Percentiles rank a stretch among this genome's conserved stretches.
These are phyloP conservation scores for Urochloa ruziziensis DNA, from an alignment of 176 grass and related monocot species.

Conservation along the genomic window DNA sequence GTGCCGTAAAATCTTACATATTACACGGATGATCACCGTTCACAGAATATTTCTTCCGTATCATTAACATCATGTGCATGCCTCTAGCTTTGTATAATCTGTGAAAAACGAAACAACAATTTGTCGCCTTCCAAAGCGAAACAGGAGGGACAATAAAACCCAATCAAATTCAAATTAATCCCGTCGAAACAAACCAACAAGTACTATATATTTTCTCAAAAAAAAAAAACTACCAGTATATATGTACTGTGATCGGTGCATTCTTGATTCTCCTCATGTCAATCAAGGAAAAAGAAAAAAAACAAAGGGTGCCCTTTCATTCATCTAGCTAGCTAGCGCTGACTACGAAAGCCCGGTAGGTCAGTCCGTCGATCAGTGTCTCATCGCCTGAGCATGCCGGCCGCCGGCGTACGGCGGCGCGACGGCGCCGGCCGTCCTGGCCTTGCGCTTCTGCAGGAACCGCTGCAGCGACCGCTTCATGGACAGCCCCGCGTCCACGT, in stretches of 20 bases:
- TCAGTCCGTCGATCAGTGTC: too few species aligned
- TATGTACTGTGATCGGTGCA: not conserved
- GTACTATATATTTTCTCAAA: too few species aligned
- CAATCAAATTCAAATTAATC: not conserved
- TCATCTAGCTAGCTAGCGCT: too few species aligned
- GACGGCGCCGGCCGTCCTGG: conserved; percentile 27
- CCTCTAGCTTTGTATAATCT: too few species aligned
- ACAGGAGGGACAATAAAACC: not conserved
- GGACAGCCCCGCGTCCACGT: conserved; percentile 29
- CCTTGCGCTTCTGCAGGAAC: conserved; percentile 70
- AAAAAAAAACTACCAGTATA: too few species aligned
- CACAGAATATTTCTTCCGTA: not conserved
- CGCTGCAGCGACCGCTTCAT: conserved; percentile 73
- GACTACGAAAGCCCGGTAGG: too few species aligned
- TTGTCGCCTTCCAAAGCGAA: not conserved
- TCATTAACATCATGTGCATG: not conserved
- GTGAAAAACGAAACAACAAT: not conserved
- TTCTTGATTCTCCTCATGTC: not conserved
- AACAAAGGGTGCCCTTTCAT: too few species aligned
- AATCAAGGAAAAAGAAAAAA: not conserved
- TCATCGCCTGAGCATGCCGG: not conserved
- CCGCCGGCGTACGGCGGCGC: conserved; percentile 24
- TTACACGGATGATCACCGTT: not conserved
- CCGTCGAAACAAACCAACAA: not conserved
- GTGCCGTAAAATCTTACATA: not conserved